Evolutionary conservation across 2,329 filamentous ascomycete genomes (phyloP), one percentile per base, ranked within the genome.

Genomic region (Exserohilum turcica): DNA sequence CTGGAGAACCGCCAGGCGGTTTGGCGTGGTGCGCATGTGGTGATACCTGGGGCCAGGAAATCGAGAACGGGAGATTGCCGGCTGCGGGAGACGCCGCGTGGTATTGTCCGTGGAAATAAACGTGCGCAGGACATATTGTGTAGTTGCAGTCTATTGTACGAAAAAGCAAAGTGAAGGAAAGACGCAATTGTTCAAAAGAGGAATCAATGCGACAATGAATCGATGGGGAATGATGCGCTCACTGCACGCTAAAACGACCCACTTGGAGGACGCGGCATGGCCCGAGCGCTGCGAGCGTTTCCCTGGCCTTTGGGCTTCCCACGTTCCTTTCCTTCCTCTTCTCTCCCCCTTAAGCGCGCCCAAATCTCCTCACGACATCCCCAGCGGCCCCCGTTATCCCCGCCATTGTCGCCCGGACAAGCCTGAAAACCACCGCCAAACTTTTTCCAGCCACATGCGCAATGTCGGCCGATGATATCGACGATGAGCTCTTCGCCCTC

Each of bases 401-500:
- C 36, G 37, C 45, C 37, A 45, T 32, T 31, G 27, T 44, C 52
- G 28, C 42, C 50, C 28, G n/a, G 5, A 36, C 32, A 12, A 31
- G 15, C 24, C 46, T 9, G 29, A 35, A 40, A 37, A 15, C 16
- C 9, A 42, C 0, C 35, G 51, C 40, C 33, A 33, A 55, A 33
- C 27, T 29, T 35, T 37, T 42, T 24, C 58, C 44, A 43, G 46
- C 37, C 38, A 38, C 56, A 31, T 39, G 27, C 60, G 62, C 61
- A 68, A 96, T 96, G 92, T 89, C 90, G 51, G 90, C 93, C 52
- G 66, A 68, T 50, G 77, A 79, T 52, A 84, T 97, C 63, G 93
- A 97, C 73, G 92, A 93, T 67, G 93, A 97, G 79, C 87, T 97
- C 62, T 88, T 97, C 61, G 92, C 91, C 70, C 86, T 97, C 61